phyloP scores from a whole-genome alignment of 257 asterid genomes.

The Fraxinus pennsylvanica region DNA sequence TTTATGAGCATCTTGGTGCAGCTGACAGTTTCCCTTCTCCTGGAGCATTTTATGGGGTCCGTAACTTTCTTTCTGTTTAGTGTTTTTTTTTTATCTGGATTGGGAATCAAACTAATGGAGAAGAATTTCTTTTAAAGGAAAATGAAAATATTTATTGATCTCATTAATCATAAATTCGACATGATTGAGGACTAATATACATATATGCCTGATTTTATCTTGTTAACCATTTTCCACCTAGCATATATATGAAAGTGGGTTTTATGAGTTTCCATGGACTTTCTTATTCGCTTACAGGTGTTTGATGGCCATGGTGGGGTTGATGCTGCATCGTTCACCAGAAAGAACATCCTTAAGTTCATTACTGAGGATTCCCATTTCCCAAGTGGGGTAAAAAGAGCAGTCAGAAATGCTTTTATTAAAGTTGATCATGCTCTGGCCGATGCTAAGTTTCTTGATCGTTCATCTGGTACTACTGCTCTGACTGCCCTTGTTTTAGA shows the following conservation, averaged over 20 bases:
- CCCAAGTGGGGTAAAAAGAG: conserved; percentile 62
- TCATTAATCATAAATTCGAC: neutral
- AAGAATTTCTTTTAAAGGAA: conserved; percentile 17
- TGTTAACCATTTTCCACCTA: neutral
- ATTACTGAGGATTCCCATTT: conserved; percentile 74
- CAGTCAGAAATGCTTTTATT: conserved; percentile 68
- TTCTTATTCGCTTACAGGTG: conserved; percentile 50
- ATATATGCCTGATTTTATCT: neutral
- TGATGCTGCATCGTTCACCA: conserved; percentile 82
- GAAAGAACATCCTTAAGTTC: conserved; percentile 61
- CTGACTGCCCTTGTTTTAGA: conserved; percentile 69
- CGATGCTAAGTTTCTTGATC: conserved; percentile 67
- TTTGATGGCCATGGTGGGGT: conserved; percentile 88
- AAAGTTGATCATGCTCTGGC: conserved; percentile 78
- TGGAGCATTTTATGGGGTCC: conserved; percentile 89
- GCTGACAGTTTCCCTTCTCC: conserved; percentile 47
- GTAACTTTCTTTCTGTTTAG: conserved; percentile 35
- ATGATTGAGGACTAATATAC: neutral
- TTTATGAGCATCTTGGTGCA: conserved; percentile 51
- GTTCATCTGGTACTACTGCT: conserved; percentile 78
- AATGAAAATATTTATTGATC: neutral
- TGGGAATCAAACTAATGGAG: neutral
- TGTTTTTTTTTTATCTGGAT: conserved; percentile 1
- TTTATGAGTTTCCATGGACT: neutral
- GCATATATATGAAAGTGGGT: too few species aligned